Base-by-base conservation (phyloP, 805 yeast genomes). In the Barnettozyma sucrosica region DNA sequence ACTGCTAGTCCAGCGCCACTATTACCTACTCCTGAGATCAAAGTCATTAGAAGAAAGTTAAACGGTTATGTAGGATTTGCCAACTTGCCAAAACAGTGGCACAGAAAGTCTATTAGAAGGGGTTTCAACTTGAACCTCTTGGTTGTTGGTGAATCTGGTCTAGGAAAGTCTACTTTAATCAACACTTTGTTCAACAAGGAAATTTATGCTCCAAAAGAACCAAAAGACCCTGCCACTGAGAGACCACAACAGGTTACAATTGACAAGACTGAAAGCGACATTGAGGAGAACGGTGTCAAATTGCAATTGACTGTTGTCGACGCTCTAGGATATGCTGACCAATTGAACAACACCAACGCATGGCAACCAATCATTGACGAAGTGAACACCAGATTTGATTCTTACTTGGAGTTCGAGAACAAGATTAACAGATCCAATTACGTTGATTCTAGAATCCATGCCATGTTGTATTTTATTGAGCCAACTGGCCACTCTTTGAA, bases 81-180 rank as follows among this genome's bases (percentile, higher is more conserved):
- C 56, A 93, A 90, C 69, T 76, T 93, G 62, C 99, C 99, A 50
- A 93, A 90, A 64, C 99, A 93, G 72, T 93, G 97, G 97, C 98
- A 93, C 71, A 82, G 96, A 69, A 89, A 86, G 68, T 84, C 96
- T 2, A 80, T 89, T 52, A 83, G 85, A 67, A 79, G 87, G 62
- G 99, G 99, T 13, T 93, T 93, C 75, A 79, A 75, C 58, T 79
- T 93, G 64, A 93, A 93, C 65, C 65, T 93, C 51, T 79, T 93
- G 80, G 89, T 88, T 49, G 95, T 90, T 53, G 95, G 95, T 56
- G 95, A 88, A 70, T 74, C 83, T 51, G 97, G 99, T 5, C 74
- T 92, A 53, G 99, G 99, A 59, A 92, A 92, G 70, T 75, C 93
- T 30, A 93, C 99, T 24, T 77, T 93, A 63, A 79, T 93, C 61